Conservation (phyloP, 2,329 filamentous ascomycete species). For the Dactylellina haptotyla region DNA sequence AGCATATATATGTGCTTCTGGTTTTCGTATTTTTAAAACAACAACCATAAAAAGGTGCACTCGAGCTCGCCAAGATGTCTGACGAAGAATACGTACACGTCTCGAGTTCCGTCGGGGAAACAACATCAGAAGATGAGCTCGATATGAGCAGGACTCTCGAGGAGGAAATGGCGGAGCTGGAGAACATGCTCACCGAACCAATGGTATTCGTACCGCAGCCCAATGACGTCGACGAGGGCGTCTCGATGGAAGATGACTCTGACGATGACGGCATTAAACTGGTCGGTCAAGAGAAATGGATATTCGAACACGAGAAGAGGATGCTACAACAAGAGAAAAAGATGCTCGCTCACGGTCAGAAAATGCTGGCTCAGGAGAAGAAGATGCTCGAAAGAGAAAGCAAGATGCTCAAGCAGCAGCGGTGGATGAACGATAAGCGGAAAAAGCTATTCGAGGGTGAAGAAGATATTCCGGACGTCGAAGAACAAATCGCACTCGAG, state of each 20-base stretch:
- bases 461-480: slow-evolving; percentile 36
- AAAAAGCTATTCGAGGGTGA: slow-evolving; percentile 46
- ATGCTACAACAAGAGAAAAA: slow-evolving; percentile 50
- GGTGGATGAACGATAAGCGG: slow-evolving; percentile 44
- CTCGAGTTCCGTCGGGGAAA: slow-evolving; percentile 11
- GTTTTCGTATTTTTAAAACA: too few species aligned
- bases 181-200: slow-evolving; percentile 37
- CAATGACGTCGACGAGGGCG: slow-evolving; percentile 15
- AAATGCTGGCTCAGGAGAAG: slow-evolving; percentile 40
- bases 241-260: slow-evolving; percentile 25
- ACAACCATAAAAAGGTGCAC: not conserved
- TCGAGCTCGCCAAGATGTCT: not conserved
- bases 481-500: slow-evolving; percentile 24
- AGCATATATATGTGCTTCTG: too few species aligned
- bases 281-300: slow-evolving; percentile 49
- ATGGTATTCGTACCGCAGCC: slow-evolving; percentile 24
- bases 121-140: slow-evolving; percentile 30
- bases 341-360: slow-evolving; percentile 41
- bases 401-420: slow-evolving; percentile 44
- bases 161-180: slow-evolving; percentile 40
- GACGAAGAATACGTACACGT: slow-evolving; percentile 25
- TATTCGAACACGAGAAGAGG: slow-evolving; percentile 43
- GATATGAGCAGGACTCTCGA: slow-evolving; percentile 36
- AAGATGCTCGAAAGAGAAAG: slow-evolving; percentile 37
- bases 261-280: slow-evolving; percentile 39